Conservation (phyloP, 106 monocot species). For the Ottelia alismoides region DNA sequence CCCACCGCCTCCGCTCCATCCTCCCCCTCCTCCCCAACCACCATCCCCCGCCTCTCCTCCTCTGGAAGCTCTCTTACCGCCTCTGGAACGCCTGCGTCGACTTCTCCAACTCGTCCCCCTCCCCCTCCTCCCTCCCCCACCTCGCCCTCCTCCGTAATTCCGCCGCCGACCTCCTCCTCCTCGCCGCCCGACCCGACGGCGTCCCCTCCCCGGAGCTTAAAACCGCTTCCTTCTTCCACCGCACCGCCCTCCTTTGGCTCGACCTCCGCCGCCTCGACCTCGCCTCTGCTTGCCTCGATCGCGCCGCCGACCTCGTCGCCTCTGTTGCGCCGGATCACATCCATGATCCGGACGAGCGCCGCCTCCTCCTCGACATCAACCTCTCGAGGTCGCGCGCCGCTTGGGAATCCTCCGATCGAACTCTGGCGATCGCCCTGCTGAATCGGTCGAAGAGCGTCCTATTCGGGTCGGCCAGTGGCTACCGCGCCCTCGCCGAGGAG, state of each 20-base stretch:
- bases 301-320: constrained; percentile 47
- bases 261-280: constrained; percentile 35
- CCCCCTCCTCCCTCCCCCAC: background rate
- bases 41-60: constrained; percentile 31
- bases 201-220: constrained; percentile 61
- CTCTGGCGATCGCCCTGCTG: constrained; percentile 55
- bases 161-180: constrained; percentile 56
- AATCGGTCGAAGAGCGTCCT: constrained; percentile 55
- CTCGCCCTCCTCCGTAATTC: constrained; percentile 57
- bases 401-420: constrained; percentile 50
- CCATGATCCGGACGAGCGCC: constrained; percentile 40
- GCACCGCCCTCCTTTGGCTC: constrained; percentile 57
- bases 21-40: constrained; percentile 21
- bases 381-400: constrained; percentile 61
- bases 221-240: constrained; percentile 67
- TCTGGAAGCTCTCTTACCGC: constrained; percentile 86
- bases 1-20: constrained; percentile 20
- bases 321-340: constrained; percentile 9
- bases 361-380: constrained; percentile 49
- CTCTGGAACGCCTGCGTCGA: constrained; percentile 97
- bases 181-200: constrained; percentile 44
- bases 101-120: constrained; percentile 37
- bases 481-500: constrained; percentile 49
- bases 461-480: constrained; percentile 17
- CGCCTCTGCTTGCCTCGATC: constrained; percentile 68